phyloP scores from a whole-genome alignment of 306 rosid genomes.

The Rosa lucieae region DNA sequence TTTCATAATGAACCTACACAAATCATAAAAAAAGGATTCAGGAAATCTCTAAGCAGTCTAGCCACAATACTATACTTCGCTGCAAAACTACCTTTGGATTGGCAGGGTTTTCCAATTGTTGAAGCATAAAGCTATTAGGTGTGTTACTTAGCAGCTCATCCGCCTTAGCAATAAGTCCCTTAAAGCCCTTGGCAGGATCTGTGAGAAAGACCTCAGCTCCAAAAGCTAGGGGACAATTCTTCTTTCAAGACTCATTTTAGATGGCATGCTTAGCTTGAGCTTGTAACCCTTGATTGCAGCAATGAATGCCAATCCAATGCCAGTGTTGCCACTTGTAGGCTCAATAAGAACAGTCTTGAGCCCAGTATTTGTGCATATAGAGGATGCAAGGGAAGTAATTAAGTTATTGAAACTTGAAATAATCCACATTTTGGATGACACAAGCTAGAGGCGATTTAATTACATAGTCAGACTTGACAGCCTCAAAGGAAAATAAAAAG shows the following conservation, averaged over 20 bases:
- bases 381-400: slow-evolving; percentile 18
- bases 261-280: too few relatives aligned
- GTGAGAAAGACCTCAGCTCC: slow-evolving; percentile 75
- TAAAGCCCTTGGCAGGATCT: slow-evolving; percentile 62
- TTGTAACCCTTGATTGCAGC: slow-evolving; percentile 36
- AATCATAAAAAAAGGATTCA: background rate
- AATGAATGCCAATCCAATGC: slow-evolving; percentile 74
- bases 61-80: background rate
- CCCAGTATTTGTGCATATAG: slow-evolving; percentile 13
- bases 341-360: slow-evolving; percentile 72
- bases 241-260: slow-evolving; percentile 56
- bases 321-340: slow-evolving; percentile 80
- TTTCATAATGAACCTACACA: slow-evolving; percentile 72
- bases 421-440: slow-evolving; percentile 12
- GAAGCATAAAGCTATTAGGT: slow-evolving; percentile 49
- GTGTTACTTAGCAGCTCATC: slow-evolving; percentile 49
- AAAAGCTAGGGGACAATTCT: slow-evolving; percentile 62
- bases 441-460: too few relatives aligned
- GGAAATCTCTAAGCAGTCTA: background rate
- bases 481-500: too few relatives aligned
- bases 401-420: slow-evolving; percentile 24
- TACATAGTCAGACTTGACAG: background rate
- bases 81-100: slow-evolving; percentile 54
- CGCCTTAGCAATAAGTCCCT: slow-evolving; percentile 49
- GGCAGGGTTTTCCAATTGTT: slow-evolving; percentile 66